Evolutionary conservation across 768 basidiomycete species (phyloP).

Genomic region (Mycena belliarum): DNA sequence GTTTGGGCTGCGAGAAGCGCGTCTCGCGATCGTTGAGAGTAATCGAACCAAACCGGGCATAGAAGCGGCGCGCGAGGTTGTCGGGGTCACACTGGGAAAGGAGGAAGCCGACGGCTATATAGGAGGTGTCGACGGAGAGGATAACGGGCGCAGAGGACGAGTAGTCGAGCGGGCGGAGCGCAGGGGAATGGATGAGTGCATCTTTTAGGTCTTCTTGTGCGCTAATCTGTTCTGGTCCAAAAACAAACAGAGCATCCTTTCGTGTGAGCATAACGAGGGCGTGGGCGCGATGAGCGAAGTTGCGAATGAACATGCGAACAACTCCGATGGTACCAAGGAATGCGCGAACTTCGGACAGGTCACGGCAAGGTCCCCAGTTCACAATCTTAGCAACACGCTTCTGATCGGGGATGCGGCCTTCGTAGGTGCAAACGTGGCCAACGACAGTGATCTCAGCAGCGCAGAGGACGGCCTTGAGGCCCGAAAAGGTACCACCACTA

Average conservation of each 20-base stretch:
- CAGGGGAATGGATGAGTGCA: slow-evolving; percentile 26
- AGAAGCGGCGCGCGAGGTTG: slow-evolving; percentile 22
- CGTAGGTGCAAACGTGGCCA: slow-evolving; percentile 35
- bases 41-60: slow-evolving; percentile 36
- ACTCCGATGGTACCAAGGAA: slow-evolving; percentile 34
- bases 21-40: slow-evolving; percentile 35
- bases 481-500: slow-evolving; percentile 30
- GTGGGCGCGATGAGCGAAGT: slow-evolving; percentile 27
- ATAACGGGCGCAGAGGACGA: slow-evolving; percentile 27
- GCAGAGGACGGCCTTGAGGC: slow-evolving; percentile 23
- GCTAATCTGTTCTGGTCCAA: slow-evolving; percentile 24
- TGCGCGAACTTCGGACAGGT: slow-evolving; percentile 18
- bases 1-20: slow-evolving; percentile 32
- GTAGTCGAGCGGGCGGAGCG: slow-evolving; percentile 36
- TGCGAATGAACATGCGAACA: slow-evolving; percentile 31
- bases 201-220: slow-evolving; percentile 29
- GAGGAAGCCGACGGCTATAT: slow-evolving; percentile 32
- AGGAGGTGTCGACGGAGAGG: slow-evolving; percentile 36
- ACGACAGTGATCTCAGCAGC: slow-evolving; percentile 27
- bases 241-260: slow-evolving; percentile 30
- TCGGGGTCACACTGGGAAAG: slow-evolving; percentile 30
- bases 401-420: slow-evolving; percentile 32
- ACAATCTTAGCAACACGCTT: slow-evolving; percentile 17
- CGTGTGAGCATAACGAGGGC: slow-evolving; percentile 28
- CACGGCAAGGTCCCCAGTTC: slow-evolving; percentile 8